Base-by-base conservation (phyloP, 352 stramenopile genomes). In the Phytopythium litorale region DNA sequence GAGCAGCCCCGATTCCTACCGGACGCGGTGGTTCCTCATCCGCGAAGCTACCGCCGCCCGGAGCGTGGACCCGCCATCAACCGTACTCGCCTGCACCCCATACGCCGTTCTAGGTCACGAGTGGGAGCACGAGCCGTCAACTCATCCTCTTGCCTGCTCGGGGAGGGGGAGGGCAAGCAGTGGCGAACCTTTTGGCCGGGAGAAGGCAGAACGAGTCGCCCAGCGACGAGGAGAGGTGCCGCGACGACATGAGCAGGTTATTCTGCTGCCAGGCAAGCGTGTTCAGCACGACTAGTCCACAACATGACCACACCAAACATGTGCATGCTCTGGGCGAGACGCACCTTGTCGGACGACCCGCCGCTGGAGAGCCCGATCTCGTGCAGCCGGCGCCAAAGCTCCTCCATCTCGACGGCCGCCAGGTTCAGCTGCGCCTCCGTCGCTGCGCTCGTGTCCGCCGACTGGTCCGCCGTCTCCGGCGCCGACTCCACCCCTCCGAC, bases 131-230 rank as follows among this genome's bases (percentile, higher is more conserved):
- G 8, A 40, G 35, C 6, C 0, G 35, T 40, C 0, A 40, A 40
- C 1, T 15, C 35, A 15, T 15, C 35, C 0, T 7, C 28, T 35
- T 5, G 16, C 30, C 7, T 3, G 43, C 46, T 28, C 13, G 23
- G 7, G 32, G 9, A 19, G 3, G 9, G 18, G 3, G 12, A 6
- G 7, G 15, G 19, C 19, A 15, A 15, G 25, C 15, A n/a, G 23
- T 15, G 11, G 21, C 25, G 7, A 8, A 23, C 32, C 72, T 66
- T 64, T 93, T 91, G 1, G 78, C 78, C 5, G 87, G 87, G 25
- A 95, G 59, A 23, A 95, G 54, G 66, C 82, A 95, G 59, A 95
- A 95, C 12, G 87, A 95, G 63, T 95, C 87, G 9, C 87, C 87
- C 6, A 95, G 62, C 3, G 85, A 90, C 37, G 87, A 95, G 19